Conservation (phyloP, 768 basidiomycete genomes). For the Mycena vitilis region DNA sequence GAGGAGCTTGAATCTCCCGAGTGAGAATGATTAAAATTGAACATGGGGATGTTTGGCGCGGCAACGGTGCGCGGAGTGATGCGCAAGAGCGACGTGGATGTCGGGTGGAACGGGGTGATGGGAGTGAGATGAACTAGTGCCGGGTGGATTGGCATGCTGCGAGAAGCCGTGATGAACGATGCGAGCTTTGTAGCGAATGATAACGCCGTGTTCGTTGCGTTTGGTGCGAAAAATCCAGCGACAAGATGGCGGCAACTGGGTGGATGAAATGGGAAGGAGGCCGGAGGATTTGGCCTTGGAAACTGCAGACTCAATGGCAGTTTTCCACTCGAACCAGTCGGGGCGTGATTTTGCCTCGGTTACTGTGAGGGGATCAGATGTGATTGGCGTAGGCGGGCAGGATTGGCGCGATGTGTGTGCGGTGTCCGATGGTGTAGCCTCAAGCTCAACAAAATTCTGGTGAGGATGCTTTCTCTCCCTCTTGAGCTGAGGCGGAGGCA, state of each 20-base stretch:
- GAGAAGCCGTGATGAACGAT: no score
- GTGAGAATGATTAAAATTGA: no score
- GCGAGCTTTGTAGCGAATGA: constrained; percentile 42
- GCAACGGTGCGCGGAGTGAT: no score
- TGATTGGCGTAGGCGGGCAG: not conserved
- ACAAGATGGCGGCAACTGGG: constrained; percentile 34
- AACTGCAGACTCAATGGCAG: constrained; percentile 12
- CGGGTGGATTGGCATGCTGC: no score
- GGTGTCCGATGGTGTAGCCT: constrained; percentile 13
- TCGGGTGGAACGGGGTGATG: no score
- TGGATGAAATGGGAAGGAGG: constrained; percentile 23
- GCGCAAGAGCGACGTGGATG: no score
- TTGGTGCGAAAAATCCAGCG: constrained; percentile 46
- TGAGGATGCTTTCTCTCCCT: no score
- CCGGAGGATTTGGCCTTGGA: constrained; percentile 18
- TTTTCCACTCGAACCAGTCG: constrained; percentile 21
- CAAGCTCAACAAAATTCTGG: not conserved
- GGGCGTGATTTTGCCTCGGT: constrained; percentile 16
- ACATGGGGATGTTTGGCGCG: no score
- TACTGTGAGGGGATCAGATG: constrained; percentile 22
- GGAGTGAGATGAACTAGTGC: no score
- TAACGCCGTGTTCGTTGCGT: constrained; percentile 41
- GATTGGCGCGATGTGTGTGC: constrained; percentile 35
- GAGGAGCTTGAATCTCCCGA: no score
- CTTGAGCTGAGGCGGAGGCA: constrained; percentile 16